These are phyloP conservation scores for Xylaria sp. DNA, from an alignment of 2,329 filamentous ascomycete genomes.

Conservation along the genomic window DNA sequence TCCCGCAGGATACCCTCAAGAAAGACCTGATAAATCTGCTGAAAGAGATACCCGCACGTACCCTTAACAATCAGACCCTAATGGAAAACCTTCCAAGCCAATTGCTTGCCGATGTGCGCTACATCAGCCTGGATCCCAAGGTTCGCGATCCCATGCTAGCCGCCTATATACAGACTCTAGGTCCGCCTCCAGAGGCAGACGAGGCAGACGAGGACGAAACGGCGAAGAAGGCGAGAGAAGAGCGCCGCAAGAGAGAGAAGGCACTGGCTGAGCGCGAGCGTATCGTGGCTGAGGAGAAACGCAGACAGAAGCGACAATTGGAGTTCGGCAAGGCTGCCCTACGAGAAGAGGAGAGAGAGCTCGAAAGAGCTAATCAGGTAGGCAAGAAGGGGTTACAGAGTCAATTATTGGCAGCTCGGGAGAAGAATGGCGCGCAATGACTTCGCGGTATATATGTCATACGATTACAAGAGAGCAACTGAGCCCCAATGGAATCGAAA, in stretches of 20 bases:
- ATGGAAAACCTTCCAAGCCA: slow-evolving; percentile 68
- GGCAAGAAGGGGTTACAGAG: slow-evolving; percentile 73
- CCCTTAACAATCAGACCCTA: slow-evolving; percentile 69
- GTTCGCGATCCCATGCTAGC: slow-evolving; percentile 73
- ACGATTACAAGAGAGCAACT: not conserved
- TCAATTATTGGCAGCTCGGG: slow-evolving; percentile 60
- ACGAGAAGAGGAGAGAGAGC: slow-evolving; percentile 73
- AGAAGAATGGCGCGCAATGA: slow-evolving; percentile 31
- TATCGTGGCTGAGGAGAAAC: slow-evolving; percentile 71
- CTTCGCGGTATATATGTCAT: not conserved
- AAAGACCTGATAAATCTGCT: slow-evolving; percentile 75
- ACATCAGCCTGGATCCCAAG: slow-evolving; percentile 71
- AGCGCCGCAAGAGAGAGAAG: slow-evolving; percentile 69
- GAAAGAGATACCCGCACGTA: slow-evolving; percentile 66
- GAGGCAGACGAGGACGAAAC: slow-evolving; percentile 65
- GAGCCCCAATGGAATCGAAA: slow-evolving; percentile 19
- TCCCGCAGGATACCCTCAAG: slow-evolving; percentile 73
- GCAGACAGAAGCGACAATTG: slow-evolving; percentile 67
- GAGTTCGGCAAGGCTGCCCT: slow-evolving; percentile 70
- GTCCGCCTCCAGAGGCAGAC: slow-evolving; percentile 61
- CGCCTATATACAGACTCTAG: slow-evolving; percentile 72
- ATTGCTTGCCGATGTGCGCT: slow-evolving; percentile 74
- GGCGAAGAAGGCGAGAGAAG: slow-evolving; percentile 60
- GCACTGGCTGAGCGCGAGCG: slow-evolving; percentile 74
- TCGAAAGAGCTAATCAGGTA: slow-evolving; percentile 76